phyloP scores from a whole-genome alignment of 139 green algal species.

The Chlamydomonas sp. region DNA sequence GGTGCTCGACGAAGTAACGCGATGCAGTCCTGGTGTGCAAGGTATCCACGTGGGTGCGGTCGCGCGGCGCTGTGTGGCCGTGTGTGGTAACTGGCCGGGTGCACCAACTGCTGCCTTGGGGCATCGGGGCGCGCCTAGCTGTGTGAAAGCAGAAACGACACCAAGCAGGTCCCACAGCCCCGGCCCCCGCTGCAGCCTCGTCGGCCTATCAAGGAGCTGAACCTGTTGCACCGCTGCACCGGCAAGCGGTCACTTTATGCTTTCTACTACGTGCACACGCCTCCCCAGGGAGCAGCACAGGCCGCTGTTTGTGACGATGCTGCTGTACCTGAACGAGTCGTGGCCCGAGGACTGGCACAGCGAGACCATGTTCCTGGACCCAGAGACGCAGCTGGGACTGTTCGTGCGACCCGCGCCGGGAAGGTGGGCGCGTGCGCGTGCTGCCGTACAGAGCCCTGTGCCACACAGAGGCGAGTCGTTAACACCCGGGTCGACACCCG shows the following conservation, averaged over 20 bases:
- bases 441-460: background rate
- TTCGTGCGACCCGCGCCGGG: conserved; percentile 70
- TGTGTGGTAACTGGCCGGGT: too few relatives aligned
- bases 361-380: conserved; percentile 86
- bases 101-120: too few relatives aligned
- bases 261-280: background rate
- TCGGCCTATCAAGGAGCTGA: background rate
- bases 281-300: conserved; percentile 62
- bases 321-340: conserved; percentile 82
- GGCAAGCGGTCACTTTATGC: background rate
- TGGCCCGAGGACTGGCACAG: conserved; percentile 69
- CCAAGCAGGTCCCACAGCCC: too few relatives aligned
- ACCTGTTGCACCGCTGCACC: background rate
- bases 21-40: too few relatives aligned
- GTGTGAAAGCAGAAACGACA: too few relatives aligned
- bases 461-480: background rate
- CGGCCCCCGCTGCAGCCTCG: too few relatives aligned
- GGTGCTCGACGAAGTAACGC: too few relatives aligned
- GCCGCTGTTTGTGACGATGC: conserved; percentile 79
- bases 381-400: conserved; percentile 64
- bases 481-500: too few relatives aligned
- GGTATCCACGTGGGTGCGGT: too few relatives aligned
- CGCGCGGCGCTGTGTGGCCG: too few relatives aligned
- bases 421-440: conserved; percentile 17
- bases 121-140: too few relatives aligned